Percentiles rank a stretch among this genome's conserved stretches.
Evolutionary conservation across 371 early-diverging fungal genomes (phyloP).

Genomic region (Mortierella sp.): DNA sequence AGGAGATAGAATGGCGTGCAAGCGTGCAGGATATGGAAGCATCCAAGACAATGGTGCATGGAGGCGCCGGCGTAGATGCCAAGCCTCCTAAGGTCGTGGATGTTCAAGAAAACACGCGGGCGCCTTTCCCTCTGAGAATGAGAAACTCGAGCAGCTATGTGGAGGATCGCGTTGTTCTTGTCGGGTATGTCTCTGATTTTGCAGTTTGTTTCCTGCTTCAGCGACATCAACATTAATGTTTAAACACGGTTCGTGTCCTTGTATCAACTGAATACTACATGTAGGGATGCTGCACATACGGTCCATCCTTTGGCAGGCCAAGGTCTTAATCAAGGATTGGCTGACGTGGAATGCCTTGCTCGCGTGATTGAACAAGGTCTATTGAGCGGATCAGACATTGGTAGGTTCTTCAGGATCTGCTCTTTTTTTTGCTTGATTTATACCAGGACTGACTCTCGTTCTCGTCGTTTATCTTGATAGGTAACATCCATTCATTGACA

Average conservation of each 20-base stretch:
- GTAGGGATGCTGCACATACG: slow-evolving; percentile 96
- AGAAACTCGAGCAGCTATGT: slow-evolving; percentile 82
- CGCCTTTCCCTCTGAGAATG: slow-evolving; percentile 88
- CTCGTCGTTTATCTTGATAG: slow-evolving; percentile 43
- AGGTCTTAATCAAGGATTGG: slow-evolving; percentile 93
- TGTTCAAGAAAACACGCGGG: slow-evolving; percentile 76
- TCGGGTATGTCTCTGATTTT: slow-evolving; percentile 70
- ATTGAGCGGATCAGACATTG: slow-evolving; percentile 84
- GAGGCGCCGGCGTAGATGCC: slow-evolving; percentile 33
- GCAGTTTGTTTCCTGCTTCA: not conserved
- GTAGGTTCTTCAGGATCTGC: slow-evolving; percentile 44
- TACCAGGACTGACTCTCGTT: not conserved
- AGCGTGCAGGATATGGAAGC: slow-evolving; percentile 58
- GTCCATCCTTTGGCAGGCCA: slow-evolving; percentile 98
- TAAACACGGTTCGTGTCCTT: no score
- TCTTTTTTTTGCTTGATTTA: not conserved
- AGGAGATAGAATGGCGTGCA: slow-evolving; percentile 76
- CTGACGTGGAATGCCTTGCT: slow-evolving; percentile 83
- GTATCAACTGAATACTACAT: no score
- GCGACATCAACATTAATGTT: no score
- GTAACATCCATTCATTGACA: slow-evolving; percentile 70
- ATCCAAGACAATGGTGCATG: slow-evolving; percentile 21
- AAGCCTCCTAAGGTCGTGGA: slow-evolving; percentile 71
- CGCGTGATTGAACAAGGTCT: slow-evolving; percentile 72
- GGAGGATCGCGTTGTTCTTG: slow-evolving; percentile 83